These are phyloP conservation scores for Plectosphaerella plurivora DNA, from an alignment of 2,329 filamentous ascomycete genomes.

Conservation along the genomic window DNA sequence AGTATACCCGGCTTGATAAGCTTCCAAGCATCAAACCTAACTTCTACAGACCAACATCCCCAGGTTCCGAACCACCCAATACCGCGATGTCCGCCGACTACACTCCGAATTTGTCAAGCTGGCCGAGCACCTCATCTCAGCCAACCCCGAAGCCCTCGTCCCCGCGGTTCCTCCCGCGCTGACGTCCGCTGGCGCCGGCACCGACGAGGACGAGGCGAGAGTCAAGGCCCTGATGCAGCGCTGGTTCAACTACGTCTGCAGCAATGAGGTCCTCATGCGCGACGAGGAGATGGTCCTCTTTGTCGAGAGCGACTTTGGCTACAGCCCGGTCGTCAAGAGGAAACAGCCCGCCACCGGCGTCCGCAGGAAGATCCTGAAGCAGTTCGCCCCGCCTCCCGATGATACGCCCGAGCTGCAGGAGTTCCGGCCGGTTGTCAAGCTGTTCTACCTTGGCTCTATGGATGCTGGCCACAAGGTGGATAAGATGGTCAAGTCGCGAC, in stretches of 20 bases:
- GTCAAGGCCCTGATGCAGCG: slow-evolving; percentile 88
- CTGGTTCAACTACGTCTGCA: slow-evolving; percentile 92
- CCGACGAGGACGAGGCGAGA: slow-evolving; percentile 87
- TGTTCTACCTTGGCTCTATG: slow-evolving; percentile 94
- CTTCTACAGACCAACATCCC: slow-evolving; percentile 87
- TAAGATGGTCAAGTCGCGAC: slow-evolving; percentile 82
- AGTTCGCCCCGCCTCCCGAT: slow-evolving; percentile 95
- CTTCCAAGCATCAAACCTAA: neutral
- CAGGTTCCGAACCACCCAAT: slow-evolving; percentile 95
- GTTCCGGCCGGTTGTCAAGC: slow-evolving; percentile 85
- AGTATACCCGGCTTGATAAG: slow-evolving; percentile 21
- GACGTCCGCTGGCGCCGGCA: slow-evolving; percentile 90
- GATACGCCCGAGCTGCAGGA: slow-evolving; percentile 93
- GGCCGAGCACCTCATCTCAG: slow-evolving; percentile 91
- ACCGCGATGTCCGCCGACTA: slow-evolving; percentile 91
- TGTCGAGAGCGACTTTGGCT: slow-evolving; percentile 98
- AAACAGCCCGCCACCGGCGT: slow-evolving; percentile 97
- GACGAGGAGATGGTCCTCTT: slow-evolving; percentile 98
- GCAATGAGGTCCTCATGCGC: slow-evolving; percentile 85
- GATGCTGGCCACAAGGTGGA: slow-evolving; percentile 97
- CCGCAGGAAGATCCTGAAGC: slow-evolving; percentile 91
- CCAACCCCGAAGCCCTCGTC: slow-evolving; percentile 94
- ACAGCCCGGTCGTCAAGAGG: slow-evolving; percentile 90
- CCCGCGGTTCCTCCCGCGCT: slow-evolving; percentile 92
- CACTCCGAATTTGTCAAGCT: slow-evolving; percentile 96